Percentiles rank a stretch among this genome's conserved stretches.
phyloP scores from a whole-genome alignment of 805 yeast genomes.

The Lachancea cidri region DNA sequence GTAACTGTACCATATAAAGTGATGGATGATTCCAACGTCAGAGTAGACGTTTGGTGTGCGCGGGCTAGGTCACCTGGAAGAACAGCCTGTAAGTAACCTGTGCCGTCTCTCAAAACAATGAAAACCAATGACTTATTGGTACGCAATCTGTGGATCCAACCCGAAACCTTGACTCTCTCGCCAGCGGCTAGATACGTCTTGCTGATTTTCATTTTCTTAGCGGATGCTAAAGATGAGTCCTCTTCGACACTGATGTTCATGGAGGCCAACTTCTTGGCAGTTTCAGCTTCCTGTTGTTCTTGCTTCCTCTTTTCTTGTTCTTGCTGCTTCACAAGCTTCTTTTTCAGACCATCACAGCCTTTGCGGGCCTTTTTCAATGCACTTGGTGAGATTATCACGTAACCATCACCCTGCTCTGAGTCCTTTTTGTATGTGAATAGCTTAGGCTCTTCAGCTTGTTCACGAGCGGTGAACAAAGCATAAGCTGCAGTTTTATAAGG shows the following conservation, averaged over 20 bases:
- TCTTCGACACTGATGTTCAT: constrained; percentile 68
- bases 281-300: constrained; percentile 62
- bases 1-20: constrained; percentile 73
- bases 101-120: constrained; percentile 90
- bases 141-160: constrained; percentile 96
- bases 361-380: constrained; percentile 95
- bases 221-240: constrained; percentile 67
- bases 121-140: constrained; percentile 88
- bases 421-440: constrained; percentile 55
- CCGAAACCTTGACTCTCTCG: constrained; percentile 70
- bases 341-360: constrained; percentile 87
- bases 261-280: constrained; percentile 70
- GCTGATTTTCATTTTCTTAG: constrained; percentile 62
- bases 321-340: constrained; percentile 52
- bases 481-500: constrained; percentile 84
- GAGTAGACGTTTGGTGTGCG: constrained; percentile 75
- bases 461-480: constrained; percentile 51
- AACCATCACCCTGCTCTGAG: constrained; percentile 41
- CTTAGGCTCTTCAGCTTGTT: constrained; percentile 42
- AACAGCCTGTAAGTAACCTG: constrained; percentile 85
- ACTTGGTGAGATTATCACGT: constrained; percentile 75
- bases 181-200: constrained; percentile 52
- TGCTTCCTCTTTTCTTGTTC: constrained; percentile 47
- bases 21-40: constrained; percentile 86
- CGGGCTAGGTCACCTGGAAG: constrained; percentile 87